Evolutionary conservation across 2,329 filamentous ascomycete genomes (phyloP).

Genomic region (Claviceps lovelessii): DNA sequence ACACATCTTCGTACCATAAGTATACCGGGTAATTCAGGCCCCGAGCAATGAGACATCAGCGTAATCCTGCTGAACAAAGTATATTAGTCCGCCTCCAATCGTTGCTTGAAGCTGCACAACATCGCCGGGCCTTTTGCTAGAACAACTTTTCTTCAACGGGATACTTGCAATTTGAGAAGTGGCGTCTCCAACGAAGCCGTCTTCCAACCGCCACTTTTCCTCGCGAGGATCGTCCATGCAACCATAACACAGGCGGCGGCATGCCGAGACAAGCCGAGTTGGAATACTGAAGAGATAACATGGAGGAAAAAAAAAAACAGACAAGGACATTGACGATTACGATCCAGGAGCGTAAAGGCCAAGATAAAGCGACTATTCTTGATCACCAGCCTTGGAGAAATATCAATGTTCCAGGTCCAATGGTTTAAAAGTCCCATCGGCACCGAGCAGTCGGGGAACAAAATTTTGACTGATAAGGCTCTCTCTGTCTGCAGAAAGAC

Average conservation of each 20-base stretch:
- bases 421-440: not conserved
- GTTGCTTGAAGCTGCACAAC: not conserved
- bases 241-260: too few relatives aligned
- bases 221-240: not conserved
- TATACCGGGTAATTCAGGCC: not conserved
- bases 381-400: not conserved
- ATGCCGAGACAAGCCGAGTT: not conserved
- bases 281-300: not conserved
- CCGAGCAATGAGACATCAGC: not conserved
- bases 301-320: not conserved
- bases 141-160: not conserved
- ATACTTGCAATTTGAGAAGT: not conserved
- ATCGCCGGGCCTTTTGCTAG: not conserved
- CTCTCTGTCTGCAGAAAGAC: not conserved
- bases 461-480: not conserved
- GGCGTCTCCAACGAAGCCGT: not conserved
- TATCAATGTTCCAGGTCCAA: not conserved
- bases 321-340: not conserved
- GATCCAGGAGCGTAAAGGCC: not conserved
- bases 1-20: not conserved
- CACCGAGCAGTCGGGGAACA: not conserved
- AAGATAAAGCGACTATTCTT: not conserved
- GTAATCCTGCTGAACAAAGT: not conserved
- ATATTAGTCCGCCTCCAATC: not conserved
- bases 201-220: not conserved